Evolutionary conservation across 139 green algal genomes (phyloP).

Genomic region (Deuterostichococcus epilithicus): DNA sequence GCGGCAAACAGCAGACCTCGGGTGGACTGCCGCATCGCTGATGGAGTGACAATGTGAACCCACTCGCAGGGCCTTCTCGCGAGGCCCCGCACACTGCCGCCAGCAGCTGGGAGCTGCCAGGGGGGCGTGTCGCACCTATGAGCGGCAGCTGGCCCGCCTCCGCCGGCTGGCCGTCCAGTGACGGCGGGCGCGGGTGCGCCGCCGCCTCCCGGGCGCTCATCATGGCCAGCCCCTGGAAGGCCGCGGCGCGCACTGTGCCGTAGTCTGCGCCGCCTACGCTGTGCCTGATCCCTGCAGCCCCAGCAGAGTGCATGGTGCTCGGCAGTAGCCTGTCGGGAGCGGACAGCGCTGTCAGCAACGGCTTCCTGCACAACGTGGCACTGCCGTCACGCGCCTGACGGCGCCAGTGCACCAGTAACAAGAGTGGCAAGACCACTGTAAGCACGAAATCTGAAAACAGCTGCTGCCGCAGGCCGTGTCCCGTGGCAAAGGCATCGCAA

Average conservation of each 20-base stretch:
- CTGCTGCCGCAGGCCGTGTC: too few relatives aligned
- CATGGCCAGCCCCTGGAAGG: conserved; percentile 86
- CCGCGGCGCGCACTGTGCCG: conserved; percentile 66
- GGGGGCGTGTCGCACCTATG: not conserved
- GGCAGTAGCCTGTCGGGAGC: not conserved
- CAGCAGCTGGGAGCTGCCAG: too few relatives aligned
- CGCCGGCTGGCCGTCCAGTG: not conserved
- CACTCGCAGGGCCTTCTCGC: too few relatives aligned
- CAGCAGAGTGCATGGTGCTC: conserved; percentile 12
- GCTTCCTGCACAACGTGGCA: not conserved
- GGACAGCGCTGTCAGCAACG: not conserved
- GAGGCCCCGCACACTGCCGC: too few relatives aligned
- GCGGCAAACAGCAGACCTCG: not conserved
- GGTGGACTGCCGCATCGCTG: too few relatives aligned
- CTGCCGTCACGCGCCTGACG: too few relatives aligned
- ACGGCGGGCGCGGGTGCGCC: not conserved
- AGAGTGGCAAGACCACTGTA: too few relatives aligned
- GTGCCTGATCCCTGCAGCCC: conserved; percentile 71
- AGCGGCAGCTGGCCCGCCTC: not conserved
- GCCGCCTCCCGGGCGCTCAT: conserved; percentile 11
- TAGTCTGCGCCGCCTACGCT: conserved; percentile 83
- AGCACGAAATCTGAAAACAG: too few relatives aligned
- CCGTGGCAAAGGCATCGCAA: not conserved
- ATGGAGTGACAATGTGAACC: too few relatives aligned
- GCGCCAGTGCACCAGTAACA: too few relatives aligned